Percentiles rank a stretch among this genome's conserved stretches.
Evolutionary conservation across 2,329 filamentous ascomycete genomes (phyloP).

Genomic region (Stachybotrys echinatus): DNA sequence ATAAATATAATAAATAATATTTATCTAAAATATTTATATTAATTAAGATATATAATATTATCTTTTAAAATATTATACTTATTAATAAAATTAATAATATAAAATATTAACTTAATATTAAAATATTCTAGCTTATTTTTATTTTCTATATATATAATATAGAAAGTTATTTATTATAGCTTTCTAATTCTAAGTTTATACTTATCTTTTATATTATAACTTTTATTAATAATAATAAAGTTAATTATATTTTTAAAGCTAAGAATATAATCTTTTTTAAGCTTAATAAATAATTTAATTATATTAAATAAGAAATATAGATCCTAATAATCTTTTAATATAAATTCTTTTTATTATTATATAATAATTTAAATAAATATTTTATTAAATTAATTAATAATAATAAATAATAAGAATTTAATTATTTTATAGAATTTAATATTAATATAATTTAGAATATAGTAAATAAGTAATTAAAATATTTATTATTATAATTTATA

Average conservation of each 20-base stretch:
- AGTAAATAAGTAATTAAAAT: no score
- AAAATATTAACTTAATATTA: conserved; percentile 33
- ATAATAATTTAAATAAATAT: no score
- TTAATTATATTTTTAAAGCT: conserved; percentile 66
- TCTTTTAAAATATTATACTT: conserved; percentile 33
- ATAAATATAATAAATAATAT: conserved; percentile 22
- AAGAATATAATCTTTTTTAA: conserved; percentile 19
- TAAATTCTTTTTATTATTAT: not conserved
- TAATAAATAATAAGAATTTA: no score
- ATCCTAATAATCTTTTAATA: conserved; percentile 1
- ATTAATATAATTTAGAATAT: no score
- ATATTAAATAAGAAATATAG: conserved; percentile 50
- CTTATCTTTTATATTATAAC: conserved; percentile 57
- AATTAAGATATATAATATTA: conserved; percentile 38
- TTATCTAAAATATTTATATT: conserved; percentile 33
- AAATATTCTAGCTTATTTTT: conserved; percentile 45
- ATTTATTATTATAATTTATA: not conserved
- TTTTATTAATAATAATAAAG: conserved; percentile 67
- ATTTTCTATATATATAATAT: conserved; percentile 65
- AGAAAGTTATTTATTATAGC: conserved; percentile 68
- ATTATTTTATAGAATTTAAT: no score
- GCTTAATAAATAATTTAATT: conserved; percentile 63
- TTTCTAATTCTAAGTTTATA: conserved; percentile 41
- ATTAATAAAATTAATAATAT: conserved; percentile 31
- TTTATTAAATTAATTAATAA: no score